phyloP scores from a whole-genome alignment of 2,329 filamentous ascomycete species.

The Aspergillus sp. region DNA sequence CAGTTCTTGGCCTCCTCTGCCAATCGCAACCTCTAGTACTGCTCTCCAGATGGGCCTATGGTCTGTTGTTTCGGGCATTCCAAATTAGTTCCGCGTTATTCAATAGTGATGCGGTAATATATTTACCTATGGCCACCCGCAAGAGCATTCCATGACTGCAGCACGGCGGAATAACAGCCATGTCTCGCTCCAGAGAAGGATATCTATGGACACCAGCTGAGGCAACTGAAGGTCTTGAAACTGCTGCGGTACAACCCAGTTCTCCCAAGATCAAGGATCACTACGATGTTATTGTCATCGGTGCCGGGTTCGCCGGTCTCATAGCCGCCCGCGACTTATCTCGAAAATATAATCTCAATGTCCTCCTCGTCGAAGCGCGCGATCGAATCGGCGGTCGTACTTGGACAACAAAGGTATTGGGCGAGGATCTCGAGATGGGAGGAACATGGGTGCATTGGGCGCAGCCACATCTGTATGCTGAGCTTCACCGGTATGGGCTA shows the following conservation, averaged over 20 bases:
- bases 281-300: conserved; percentile 36
- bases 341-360: conserved; percentile 1
- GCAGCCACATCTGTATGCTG: conserved; percentile 30
- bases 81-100: too few relatives aligned
- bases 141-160: too few relatives aligned
- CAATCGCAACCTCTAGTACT: too few relatives aligned
- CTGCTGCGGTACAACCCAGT: conserved; percentile 3
- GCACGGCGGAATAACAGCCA: neutral
- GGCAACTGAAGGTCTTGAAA: conserved; percentile 12
- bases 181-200: conserved; percentile 8
- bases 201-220: neutral
- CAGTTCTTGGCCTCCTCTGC: too few relatives aligned
- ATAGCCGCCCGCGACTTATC: conserved; percentile 31
- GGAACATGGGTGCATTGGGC: conserved; percentile 44
- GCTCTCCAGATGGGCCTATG: too few relatives aligned
- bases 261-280: neutral
- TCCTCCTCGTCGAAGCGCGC: conserved; percentile 40
- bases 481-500: conserved; percentile 27
- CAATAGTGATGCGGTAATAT: too few relatives aligned
- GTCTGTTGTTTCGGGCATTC: too few relatives aligned
- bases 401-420: conserved; percentile 38
- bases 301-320: conserved; percentile 34
- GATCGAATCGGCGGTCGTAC: conserved; percentile 46
- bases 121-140: too few relatives aligned
- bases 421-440: conserved; percentile 42